Evolutionary conservation across 352 stramenopile genomes (phyloP).

Genomic region (Plasmopara halstedii): DNA sequence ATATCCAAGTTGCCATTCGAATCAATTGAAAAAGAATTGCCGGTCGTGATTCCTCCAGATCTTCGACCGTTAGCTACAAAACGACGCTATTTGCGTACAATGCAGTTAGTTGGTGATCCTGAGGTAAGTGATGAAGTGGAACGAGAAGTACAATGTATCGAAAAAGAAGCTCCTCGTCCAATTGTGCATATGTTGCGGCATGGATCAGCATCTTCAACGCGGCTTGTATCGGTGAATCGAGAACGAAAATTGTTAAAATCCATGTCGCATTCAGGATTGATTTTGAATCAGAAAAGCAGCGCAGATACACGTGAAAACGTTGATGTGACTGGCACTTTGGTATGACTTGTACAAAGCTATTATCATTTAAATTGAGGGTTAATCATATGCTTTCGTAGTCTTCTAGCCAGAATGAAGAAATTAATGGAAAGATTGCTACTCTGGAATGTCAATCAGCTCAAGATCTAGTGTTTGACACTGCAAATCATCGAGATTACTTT

Average conservation of each 20-base stretch:
- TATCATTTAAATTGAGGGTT: no score
- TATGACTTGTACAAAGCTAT: no score
- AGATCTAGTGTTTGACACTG: slow-evolving; percentile 34
- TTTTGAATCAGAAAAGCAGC: neutral
- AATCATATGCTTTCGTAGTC: no score
- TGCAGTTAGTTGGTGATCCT: slow-evolving; percentile 43
- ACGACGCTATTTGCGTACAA: slow-evolving; percentile 46
- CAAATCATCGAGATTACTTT: slow-evolving; percentile 53
- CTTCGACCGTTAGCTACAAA: slow-evolving; percentile 39
- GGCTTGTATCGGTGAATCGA: slow-evolving; percentile 4
- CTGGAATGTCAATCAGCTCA: slow-evolving; percentile 20
- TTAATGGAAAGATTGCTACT: slow-evolving; percentile 18
- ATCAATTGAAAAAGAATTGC: slow-evolving; percentile 34
- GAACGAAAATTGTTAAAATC: slow-evolving; percentile 14
- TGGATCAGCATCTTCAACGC: slow-evolving; percentile 17
- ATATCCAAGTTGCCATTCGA: slow-evolving; percentile 31
- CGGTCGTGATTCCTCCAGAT: slow-evolving; percentile 46
- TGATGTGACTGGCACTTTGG: no score
- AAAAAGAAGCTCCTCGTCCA: neutral
- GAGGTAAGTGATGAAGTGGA: slow-evolving; percentile 2
- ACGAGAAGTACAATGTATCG: slow-evolving; percentile 5
- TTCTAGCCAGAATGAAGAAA: no score
- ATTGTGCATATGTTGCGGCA: slow-evolving; percentile 4
- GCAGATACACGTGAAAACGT: neutral
- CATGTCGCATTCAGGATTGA: slow-evolving; percentile 12